Conservation (phyloP, 176 grass and related monocot genomes). For the Carex scoparia region DNA sequence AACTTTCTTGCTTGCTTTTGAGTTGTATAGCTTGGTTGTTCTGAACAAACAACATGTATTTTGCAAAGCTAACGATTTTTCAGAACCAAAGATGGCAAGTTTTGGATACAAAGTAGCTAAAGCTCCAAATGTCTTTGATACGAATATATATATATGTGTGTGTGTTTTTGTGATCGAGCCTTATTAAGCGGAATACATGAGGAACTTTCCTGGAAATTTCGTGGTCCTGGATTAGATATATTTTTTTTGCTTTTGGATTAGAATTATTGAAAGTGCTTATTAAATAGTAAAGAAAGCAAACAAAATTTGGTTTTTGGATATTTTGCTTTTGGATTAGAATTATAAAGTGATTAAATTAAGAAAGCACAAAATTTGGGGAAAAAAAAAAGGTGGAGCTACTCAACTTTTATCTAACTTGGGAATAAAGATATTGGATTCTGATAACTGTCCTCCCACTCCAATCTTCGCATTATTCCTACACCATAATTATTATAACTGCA, state of each 20-base stretch:
- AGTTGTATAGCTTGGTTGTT: neutral
- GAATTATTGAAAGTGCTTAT: neutral
- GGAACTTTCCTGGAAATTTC: conserved; percentile 1
- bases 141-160: too few relatives aligned
- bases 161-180: neutral
- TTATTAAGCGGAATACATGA: neutral
- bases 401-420: neutral
- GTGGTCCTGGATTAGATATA: neutral
- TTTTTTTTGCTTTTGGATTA: neutral
- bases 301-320: too few relatives aligned
- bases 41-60: neutral
- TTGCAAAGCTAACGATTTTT: neutral
- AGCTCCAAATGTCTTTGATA: neutral
- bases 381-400: neutral
- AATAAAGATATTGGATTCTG: too few relatives aligned
- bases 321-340: neutral
- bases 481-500: too few relatives aligned
- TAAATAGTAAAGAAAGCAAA: too few relatives aligned
- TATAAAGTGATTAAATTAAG: neutral
- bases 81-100: neutral
- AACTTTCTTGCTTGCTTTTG: neutral
- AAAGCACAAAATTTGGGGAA: neutral
- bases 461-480: too few relatives aligned
- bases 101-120: neutral
- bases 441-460: too few relatives aligned